Base-by-base conservation (phyloP, 2,329 filamentous ascomycete species). In the Pyrenophora seminiperda region DNA sequence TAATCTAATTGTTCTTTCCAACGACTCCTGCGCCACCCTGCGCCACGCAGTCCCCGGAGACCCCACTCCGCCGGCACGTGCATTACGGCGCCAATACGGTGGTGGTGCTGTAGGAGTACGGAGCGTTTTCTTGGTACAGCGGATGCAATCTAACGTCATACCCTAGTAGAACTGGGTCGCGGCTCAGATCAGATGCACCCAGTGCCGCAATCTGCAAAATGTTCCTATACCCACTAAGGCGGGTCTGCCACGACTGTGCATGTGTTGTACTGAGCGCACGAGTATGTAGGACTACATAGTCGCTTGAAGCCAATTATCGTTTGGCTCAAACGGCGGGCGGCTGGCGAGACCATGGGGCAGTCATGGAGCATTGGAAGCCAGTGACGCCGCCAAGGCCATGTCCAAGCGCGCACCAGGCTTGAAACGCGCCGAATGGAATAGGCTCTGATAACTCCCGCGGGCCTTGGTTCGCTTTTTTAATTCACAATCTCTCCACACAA, bases 331-430 rank as follows among this genome's bases (percentile, higher is more conserved):
- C 38, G 39, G 47, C 53, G 50, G 45, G 50, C 50, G 53, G 41
- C 27, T 52, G 41, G 36, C 48, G 13, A 42, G 20, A 18, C 30
- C 32, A 18, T 45, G 40, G 40, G 19, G 18, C 32, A 24, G 22
- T 24, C 34, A 20, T 19, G 20, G n/a, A n/a, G n/a, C n/a, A n/a
- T n/a, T n/a, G n/a, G 31, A 15, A 42, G 53, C 53, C 42, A 47
- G 46, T 56, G 53, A 56, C 50, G 53, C 34, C 29, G 53, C 53
- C 53, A 56, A 55, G 53, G 32, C 40, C 27, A 18, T 32, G 34
- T 31, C 31, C 30, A 32, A 37, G 15, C 42, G 46, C 50, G 45
- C 40, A 49, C 42, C 53, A 56, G 47, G 46, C 46, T 41, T 56
- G 50, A 56, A 54, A 56, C 50, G 54, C 50, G 50, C 50, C 36